Evolutionary conservation across 75 land plant genomes (phyloP).

Genomic region (Selaginella moellendorffii): DNA sequence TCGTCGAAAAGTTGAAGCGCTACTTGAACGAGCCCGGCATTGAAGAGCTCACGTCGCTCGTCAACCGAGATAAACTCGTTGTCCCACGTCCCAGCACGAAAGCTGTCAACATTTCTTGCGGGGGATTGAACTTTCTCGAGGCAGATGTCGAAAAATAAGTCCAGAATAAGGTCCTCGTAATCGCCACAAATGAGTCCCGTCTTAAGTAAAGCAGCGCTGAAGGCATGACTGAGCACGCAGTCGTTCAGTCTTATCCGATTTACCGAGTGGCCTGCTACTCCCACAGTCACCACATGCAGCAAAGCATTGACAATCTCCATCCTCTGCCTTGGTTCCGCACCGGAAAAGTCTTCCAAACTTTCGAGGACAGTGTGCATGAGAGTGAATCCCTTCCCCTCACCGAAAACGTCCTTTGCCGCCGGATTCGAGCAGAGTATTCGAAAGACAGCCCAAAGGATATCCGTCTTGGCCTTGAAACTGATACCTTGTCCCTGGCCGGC

Average conservation of each 20-base stretch:
- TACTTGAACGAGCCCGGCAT: neutral
- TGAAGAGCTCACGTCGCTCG: neutral
- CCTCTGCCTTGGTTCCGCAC: neutral
- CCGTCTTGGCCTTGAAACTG: slow-evolving; percentile 72
- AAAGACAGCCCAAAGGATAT: slow-evolving; percentile 70
- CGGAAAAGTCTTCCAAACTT: slow-evolving; percentile 20
- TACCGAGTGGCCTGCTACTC: slow-evolving; percentile 46
- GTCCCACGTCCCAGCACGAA: neutral
- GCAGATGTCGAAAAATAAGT: slow-evolving; percentile 71
- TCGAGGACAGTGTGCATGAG: slow-evolving; percentile 72
- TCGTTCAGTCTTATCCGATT: slow-evolving; percentile 63
- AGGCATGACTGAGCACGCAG: slow-evolving; percentile 48
- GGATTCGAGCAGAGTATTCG: slow-evolving; percentile 56
- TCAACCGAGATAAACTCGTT: neutral
- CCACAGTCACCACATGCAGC: slow-evolving; percentile 66
- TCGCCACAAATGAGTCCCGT: slow-evolving; percentile 70
- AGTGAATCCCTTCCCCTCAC: slow-evolving; percentile 84
- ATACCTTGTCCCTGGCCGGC: slow-evolving; percentile 68
- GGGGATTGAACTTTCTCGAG: slow-evolving; percentile 76
- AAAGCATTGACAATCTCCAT: slow-evolving; percentile 60
- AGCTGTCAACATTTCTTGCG: slow-evolving; percentile 22
- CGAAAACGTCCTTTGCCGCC: slow-evolving; percentile 72
- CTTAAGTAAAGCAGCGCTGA: slow-evolving; percentile 60
- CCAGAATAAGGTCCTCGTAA: slow-evolving; percentile 61
- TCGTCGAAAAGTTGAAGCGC: neutral